phyloP scores from a whole-genome alignment of 352 stramenopile genomes.

The Globisporangium recalcitrans region DNA sequence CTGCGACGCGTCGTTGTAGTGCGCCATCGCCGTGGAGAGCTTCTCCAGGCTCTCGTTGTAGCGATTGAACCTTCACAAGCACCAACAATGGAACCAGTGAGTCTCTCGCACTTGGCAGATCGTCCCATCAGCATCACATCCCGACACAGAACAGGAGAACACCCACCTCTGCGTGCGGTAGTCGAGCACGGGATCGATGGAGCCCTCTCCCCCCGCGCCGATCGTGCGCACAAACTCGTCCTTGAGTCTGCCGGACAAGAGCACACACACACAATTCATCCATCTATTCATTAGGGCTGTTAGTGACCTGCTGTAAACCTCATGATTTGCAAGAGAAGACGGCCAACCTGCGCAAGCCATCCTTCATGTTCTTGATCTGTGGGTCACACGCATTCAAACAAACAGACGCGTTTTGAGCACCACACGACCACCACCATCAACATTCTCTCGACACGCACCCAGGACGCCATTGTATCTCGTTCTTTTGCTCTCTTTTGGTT shows the following conservation, averaged over 20 bases:
- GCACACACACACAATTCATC: not conserved
- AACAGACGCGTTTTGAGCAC: constrained; percentile 1
- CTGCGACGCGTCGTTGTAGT: constrained; percentile 37
- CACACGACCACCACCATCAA: not conserved
- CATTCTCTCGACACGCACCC: constrained; percentile 17
- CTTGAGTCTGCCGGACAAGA: constrained; percentile 39
- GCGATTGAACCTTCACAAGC: constrained; percentile 37
- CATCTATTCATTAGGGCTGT: not conserved
- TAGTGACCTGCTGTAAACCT: not conserved
- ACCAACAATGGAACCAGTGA: not conserved
- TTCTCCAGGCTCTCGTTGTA: constrained; percentile 61
- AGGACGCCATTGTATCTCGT: constrained; percentile 31
- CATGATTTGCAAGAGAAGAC: not conserved
- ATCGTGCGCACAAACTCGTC: constrained; percentile 67
- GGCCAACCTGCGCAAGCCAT: constrained; percentile 52
- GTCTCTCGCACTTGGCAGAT: not conserved
- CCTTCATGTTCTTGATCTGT: constrained; percentile 74
- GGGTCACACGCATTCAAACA: not conserved
- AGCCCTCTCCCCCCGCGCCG: constrained; percentile 36
- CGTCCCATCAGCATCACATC: not conserved
- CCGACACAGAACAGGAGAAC: not conserved
- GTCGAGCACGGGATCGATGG: constrained; percentile 62
- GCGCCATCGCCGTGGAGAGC: constrained; percentile 42
- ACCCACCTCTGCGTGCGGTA: constrained; percentile 53
- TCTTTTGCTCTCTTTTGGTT: not conserved